Evolutionary conservation across 1,284 basidiomycete genomes (phyloP).

Genomic region (Anthracocystis walkeri): DNA sequence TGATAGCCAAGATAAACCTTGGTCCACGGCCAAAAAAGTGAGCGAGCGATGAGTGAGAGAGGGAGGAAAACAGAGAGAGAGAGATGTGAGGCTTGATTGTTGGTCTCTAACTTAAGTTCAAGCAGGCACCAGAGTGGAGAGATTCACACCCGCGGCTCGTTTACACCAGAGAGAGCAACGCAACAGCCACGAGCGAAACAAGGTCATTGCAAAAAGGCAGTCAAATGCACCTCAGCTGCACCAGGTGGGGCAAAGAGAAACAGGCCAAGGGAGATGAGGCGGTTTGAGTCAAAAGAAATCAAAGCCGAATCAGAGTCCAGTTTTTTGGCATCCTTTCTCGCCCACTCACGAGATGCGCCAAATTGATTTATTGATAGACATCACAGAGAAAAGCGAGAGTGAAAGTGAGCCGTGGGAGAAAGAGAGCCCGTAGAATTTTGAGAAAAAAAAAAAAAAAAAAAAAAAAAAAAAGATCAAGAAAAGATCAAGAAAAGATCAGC

Average conservation of each 20-base stretch:
- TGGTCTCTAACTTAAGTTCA: neutral
- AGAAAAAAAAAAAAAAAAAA: neutral
- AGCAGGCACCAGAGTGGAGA: conserved; percentile 7
- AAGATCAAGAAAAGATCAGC: conserved; percentile 4
- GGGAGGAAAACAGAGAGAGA: neutral
- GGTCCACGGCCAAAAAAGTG: too few species aligned
- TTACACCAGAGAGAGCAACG: conserved; percentile 2
- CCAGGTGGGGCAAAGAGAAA: neutral
- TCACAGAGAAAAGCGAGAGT: neutral
- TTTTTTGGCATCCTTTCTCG: neutral
- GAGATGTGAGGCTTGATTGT: neutral
- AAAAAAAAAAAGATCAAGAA: neutral
- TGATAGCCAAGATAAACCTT: conserved; percentile 4
- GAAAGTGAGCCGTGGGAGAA: conserved; percentile 1
- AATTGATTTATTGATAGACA: too few species aligned
- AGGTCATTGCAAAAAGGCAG: neutral
- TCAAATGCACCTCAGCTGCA: neutral
- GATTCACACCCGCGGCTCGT: neutral
- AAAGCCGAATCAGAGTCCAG: conserved; percentile 4
- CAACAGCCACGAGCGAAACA: conserved; percentile 10
- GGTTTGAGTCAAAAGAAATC: conserved; percentile 2
- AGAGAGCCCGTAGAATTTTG: neutral
- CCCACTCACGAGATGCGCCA: too few species aligned
- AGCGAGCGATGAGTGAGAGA: neutral
- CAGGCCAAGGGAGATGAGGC: neutral